These are phyloP conservation scores for Emmonsia crescens DNA, from an alignment of 2,329 filamentous ascomycete species.

Conservation along the genomic window DNA sequence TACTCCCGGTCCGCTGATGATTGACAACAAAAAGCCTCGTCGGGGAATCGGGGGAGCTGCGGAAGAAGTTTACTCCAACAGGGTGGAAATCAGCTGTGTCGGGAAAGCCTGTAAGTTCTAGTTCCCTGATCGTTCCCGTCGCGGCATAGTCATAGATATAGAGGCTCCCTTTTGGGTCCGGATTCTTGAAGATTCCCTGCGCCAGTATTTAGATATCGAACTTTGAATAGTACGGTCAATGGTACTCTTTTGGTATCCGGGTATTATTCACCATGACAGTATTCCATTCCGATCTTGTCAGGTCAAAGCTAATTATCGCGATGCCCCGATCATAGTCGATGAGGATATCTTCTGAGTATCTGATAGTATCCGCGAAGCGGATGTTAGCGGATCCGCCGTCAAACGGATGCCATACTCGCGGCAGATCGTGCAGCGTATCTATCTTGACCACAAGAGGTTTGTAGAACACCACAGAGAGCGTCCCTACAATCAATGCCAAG, in stretches of 20 bases:
- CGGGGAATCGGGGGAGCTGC: constrained; percentile 2
- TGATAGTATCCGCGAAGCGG: constrained; percentile 11
- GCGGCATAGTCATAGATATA: constrained; percentile 12
- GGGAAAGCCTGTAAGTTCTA: constrained; percentile 8
- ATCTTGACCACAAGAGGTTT: neutral
- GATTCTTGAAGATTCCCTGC: constrained; percentile 2
- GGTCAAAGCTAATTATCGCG: constrained; percentile 13
- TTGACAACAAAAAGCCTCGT: constrained; percentile 13
- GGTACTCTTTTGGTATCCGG: neutral
- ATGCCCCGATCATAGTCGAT: constrained; percentile 12
- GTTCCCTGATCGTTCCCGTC: constrained; percentile 6
- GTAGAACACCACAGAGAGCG: neutral
- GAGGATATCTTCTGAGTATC: constrained; percentile 11
- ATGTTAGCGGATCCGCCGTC: constrained; percentile 10
- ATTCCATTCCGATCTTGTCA: constrained; percentile 10
- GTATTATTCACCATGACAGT: constrained; percentile 8
- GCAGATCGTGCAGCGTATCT: constrained; percentile 3
- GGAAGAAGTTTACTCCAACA: constrained; percentile 12
- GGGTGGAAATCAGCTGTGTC: constrained; percentile 9
- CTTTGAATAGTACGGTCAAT: neutral
- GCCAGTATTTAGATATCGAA: neutral
- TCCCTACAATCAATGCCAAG: neutral
- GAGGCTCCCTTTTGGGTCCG: constrained; percentile 9
- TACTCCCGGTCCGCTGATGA: constrained; percentile 8
- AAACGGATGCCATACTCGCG: constrained; percentile 12